phyloP scores from a whole-genome alignment of 768 basidiomycete genomes.

The Calocybe indica region DNA sequence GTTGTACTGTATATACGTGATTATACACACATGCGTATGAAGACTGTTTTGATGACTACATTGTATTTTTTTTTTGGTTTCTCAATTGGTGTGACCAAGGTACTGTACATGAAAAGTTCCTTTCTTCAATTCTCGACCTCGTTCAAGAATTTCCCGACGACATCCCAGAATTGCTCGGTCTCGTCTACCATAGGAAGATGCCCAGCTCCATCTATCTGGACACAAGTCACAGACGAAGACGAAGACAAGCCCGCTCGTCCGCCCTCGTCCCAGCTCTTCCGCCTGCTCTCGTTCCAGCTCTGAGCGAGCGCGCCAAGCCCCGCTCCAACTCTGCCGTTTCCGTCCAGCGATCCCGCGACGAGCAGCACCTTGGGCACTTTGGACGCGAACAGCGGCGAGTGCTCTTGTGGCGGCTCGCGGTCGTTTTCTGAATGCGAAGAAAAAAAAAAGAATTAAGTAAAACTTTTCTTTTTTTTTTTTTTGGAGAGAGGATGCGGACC shows the following conservation, averaged over 20 bases:
- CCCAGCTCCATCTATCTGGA: slow-evolving; percentile 31
- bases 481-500: neutral
- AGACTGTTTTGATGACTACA: too few relatives aligned
- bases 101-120: too few relatives aligned
- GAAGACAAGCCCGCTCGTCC: too few relatives aligned
- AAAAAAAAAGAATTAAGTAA: neutral
- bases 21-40: too few relatives aligned
- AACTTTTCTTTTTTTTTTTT: neutral
- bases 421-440: too few relatives aligned
- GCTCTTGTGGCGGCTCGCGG: too few relatives aligned
- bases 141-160: slow-evolving; percentile 25
- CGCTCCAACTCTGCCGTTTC: slow-evolving; percentile 37
- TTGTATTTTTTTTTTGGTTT: too few relatives aligned
- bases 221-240: slow-evolving; percentile 23
- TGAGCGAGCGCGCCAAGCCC: slow-evolving; percentile 28
- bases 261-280: slow-evolving; percentile 2
- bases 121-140: neutral
- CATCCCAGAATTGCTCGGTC: slow-evolving; percentile 32
- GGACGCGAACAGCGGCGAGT: slow-evolving; percentile 15
- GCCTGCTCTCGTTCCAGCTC: slow-evolving; percentile 12
- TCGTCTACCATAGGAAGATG: slow-evolving; percentile 51
- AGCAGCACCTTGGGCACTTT: slow-evolving; percentile 30
- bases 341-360: slow-evolving; percentile 42
- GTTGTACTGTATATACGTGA: too few relatives aligned
- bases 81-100: too few relatives aligned